Base-by-base conservation (phyloP, 768 basidiomycete species). In the Amanita pallidorosea region DNA sequence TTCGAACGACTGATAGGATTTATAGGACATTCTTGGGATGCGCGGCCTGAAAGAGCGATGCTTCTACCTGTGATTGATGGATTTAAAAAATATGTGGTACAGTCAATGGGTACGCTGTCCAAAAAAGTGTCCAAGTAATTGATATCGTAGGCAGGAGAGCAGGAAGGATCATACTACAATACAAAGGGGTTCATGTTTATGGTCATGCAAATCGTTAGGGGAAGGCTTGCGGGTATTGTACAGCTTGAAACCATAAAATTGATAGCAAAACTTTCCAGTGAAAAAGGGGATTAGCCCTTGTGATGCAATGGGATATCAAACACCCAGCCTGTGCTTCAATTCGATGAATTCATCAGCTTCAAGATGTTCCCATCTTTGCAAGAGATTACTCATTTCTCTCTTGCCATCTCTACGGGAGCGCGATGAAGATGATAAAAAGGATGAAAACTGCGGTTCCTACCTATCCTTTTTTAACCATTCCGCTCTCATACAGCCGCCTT, bases 1-100 rank as follows among this genome's bases (percentile, higher is more conserved):
- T 7, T 12, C 33, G 13, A n/a, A 43, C 44, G 27, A 29, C 37
- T 56, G 43, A 45, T 42, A 37, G 43, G 15, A 44, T 53, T 52
- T 50, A 55, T 63, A 90, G 88, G 85, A 87, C 56, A 60, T 81
- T 47, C 67, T 90, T 56, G 88, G 88, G 47, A 83, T 89, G 77
- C 79, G 87, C 40, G 87, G 82, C 45, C 63, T 89, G 56, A 88
- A 85, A 59, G 88, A 90, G 63, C 74, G 85, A 37, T 89, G 88
- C 61, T 89, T 85, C 69, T 88, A 80, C 65, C 70, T 90, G 53
- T 88, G 69, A 51, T 45, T 31, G 7, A 38, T 17, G 33, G 27
- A 0, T 53, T 18, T 22, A 31, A 33, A 31, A 33, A 45, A 45
- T 36, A 23, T 27, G 11, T 36, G 47, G 29, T 40, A 49, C 40